A percentile compares a stretch with the other conserved stretches of the same genome.
Conservation (phyloP, 805 yeast genomes). For the Candida quercuum region DNA sequence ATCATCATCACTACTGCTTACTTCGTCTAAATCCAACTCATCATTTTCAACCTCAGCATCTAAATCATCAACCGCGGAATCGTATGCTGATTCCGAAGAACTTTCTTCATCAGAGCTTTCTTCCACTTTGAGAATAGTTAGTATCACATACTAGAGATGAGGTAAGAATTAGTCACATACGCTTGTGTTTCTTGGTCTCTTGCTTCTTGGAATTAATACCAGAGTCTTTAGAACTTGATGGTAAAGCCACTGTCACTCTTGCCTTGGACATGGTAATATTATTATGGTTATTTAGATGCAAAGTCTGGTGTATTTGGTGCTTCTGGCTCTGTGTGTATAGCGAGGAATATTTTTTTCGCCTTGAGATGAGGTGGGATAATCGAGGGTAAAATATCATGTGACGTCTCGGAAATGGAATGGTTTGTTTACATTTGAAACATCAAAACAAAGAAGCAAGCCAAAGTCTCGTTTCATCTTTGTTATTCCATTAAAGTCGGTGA, state of each 20-base stretch:
- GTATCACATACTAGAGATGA: background rate
- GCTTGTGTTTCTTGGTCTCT: background rate
- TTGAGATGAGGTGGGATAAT: background rate
- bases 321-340: too few relatives aligned
- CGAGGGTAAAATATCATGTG: background rate
- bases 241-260: conserved; percentile 15
- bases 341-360: background rate
- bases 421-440: background rate
- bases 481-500: too few relatives aligned
- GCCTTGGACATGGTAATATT: conserved; percentile 22
- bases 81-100: conserved; percentile 5
- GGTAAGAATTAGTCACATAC: background rate
- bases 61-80: conserved; percentile 10
- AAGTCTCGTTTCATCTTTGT: too few relatives aligned
- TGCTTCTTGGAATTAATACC: background rate
- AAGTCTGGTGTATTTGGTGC: background rate
- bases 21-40: conserved; percentile 1
- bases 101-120: conserved; percentile 3
- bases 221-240: conserved; percentile 5
- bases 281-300: too few relatives aligned
- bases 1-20: conserved; percentile 4
- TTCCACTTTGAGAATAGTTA: background rate
- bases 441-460: too few relatives aligned
- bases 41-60: conserved; percentile 5
- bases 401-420: background rate